Evolutionary conservation across 257 asterid species (phyloP).

Genomic region (Anisodus tanguticus): DNA sequence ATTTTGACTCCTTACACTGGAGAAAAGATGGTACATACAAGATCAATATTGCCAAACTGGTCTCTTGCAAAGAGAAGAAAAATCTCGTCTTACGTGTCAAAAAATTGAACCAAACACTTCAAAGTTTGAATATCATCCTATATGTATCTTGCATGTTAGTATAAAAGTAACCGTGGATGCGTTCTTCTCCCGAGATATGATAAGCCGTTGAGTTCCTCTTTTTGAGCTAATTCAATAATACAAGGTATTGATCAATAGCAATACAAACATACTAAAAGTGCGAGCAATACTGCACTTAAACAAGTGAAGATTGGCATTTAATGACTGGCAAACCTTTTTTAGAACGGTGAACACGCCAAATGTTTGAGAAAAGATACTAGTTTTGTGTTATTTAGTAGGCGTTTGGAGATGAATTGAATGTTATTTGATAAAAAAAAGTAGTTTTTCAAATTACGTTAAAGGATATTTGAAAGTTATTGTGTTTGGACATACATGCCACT

Average conservation of each 20-base stretch:
- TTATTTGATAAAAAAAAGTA: neutral
- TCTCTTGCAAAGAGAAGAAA: neutral
- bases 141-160: neutral
- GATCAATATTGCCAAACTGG: slow-evolving; percentile 3
- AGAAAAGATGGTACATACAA: neutral
- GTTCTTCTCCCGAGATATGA: neutral
- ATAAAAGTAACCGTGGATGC: neutral
- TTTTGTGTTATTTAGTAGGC: neutral
- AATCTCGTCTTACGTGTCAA: neutral
- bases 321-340: neutral
- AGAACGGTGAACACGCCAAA: neutral
- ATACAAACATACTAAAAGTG: neutral
- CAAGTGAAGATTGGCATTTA: neutral
- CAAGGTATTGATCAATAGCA: neutral
- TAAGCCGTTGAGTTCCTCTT: neutral
- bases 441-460: neutral
- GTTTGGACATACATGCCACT: too few relatives aligned
- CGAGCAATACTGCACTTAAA: neutral
- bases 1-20: neutral
- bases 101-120: neutral
- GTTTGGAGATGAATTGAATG: neutral
- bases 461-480: neutral
- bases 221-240: neutral
- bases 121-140: neutral
- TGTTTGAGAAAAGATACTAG: neutral